Conservation (phyloP, 2,329 filamentous ascomycete genomes). For the Penicillium sp. region DNA sequence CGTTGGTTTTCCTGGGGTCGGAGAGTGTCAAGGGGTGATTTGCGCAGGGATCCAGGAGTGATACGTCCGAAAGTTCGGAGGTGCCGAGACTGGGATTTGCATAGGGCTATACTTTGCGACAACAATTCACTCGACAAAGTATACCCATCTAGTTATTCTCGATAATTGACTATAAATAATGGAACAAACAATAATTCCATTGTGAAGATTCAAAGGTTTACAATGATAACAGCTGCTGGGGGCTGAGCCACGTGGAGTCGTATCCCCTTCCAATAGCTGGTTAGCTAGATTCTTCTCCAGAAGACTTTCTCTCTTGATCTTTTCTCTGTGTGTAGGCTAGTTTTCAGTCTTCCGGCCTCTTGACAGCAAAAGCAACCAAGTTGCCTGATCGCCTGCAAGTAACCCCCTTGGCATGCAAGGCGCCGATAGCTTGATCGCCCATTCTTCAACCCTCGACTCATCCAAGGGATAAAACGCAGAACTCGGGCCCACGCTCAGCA, state of each 20-base stretch:
- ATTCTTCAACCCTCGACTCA: constrained; percentile 10
- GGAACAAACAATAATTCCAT: background rate
- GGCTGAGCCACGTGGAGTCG: too few species aligned
- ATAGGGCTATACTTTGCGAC: background rate
- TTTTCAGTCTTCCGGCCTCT: too few species aligned
- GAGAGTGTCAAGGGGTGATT: constrained; percentile 8
- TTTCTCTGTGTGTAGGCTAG: too few species aligned
- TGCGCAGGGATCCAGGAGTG: constrained; percentile 1
- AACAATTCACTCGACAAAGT: background rate
- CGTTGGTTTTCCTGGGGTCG: background rate
- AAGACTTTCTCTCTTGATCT: too few species aligned
- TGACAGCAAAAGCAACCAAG: background rate
- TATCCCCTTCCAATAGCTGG: too few species aligned
- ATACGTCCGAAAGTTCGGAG: background rate
- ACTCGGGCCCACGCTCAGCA: constrained; percentile 2
- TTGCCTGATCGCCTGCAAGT: constrained; percentile 8
- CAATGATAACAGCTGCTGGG: background rate
- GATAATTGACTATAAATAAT: background rate
- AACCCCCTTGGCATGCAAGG: constrained; percentile 22
- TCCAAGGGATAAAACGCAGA: constrained; percentile 16
- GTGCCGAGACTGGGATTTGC: background rate
- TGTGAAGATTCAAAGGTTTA: background rate
- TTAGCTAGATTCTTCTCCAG: too few species aligned
- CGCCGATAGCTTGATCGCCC: constrained; percentile 13
- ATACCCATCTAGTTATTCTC: background rate